Percentiles rank a stretch among this genome's conserved stretches.
Evolutionary conservation across 78 protist species (phyloP).

Genomic region (Thecamonas trahens): DNA sequence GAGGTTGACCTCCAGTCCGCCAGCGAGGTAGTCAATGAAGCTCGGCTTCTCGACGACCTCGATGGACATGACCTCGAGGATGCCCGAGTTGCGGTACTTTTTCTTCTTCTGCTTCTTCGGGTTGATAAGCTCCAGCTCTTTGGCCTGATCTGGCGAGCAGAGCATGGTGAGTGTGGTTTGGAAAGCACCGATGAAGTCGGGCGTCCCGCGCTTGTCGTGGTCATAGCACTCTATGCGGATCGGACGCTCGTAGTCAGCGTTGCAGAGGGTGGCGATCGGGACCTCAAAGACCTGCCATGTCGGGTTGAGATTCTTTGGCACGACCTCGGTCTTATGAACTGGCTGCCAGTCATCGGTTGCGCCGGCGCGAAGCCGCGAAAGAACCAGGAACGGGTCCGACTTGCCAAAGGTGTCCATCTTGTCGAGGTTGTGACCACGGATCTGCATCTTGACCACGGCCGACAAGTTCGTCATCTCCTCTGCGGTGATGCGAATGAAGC

Average conservation of each 20-base stretch:
- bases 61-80: constrained; percentile 17
- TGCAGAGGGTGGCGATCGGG: neutral
- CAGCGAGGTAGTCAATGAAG: constrained; percentile 38
- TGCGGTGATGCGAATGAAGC: no score
- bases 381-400: no score
- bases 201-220: constrained; percentile 22
- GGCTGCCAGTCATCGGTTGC: neutral
- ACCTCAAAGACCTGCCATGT: neutral
- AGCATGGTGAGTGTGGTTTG: neutral
- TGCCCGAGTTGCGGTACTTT: constrained; percentile 43
- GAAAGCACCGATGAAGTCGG: constrained; percentile 55
- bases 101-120: constrained; percentile 25
- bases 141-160: neutral
- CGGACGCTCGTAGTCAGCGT: neutral
- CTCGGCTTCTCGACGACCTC: neutral
- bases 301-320: neutral
- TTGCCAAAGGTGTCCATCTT: no score
- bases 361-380: neutral
- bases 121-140: neutral
- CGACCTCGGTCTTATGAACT: neutral
- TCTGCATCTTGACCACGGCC: no score
- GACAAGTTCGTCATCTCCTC: no score
- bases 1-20: constrained; percentile 24
- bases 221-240: neutral
- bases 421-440: no score